A percentile compares a stretch with the other conserved stretches of the same genome.
phyloP scores from a whole-genome alignment of 371 early-diverging fungal species.

The Apophysomyces ossiformis region DNA sequence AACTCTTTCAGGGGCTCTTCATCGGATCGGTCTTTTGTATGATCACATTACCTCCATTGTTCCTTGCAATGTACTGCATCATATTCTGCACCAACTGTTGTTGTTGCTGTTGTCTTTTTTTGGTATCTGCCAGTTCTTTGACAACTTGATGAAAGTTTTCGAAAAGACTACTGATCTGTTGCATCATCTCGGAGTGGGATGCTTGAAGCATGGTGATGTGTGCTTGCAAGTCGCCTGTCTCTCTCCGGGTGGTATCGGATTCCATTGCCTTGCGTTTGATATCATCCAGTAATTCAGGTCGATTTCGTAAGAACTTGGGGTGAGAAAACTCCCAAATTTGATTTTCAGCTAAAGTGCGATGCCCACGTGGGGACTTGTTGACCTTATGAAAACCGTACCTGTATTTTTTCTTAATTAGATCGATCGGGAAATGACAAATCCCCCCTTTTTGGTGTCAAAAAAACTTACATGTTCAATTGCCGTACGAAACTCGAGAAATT shows the following conservation, averaged over 20 bases:
- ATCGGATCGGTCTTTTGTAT: background rate
- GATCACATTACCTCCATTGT: conserved; percentile 48
- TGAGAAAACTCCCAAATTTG: conserved; percentile 95
- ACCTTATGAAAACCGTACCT: conserved; percentile 92
- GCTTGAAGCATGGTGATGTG: conserved; percentile 79
- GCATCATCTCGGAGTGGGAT: conserved; percentile 76
- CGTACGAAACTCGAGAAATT: conserved; percentile 90
- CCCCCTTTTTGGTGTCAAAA: background rate
- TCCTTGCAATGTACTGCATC: conserved; percentile 58
- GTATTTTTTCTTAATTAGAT: background rate
- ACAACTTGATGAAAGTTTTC: conserved; percentile 71
- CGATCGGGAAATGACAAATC: background rate
- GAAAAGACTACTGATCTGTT: conserved; percentile 72
- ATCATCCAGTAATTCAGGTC: conserved; percentile 81
- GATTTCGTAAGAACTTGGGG: conserved; percentile 79
- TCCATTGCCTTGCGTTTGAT: conserved; percentile 90
- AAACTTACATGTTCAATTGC: conserved; percentile 83
- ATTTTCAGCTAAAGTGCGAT: conserved; percentile 81
- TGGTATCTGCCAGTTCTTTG: conserved; percentile 74
- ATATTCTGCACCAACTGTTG: conserved; percentile 63
- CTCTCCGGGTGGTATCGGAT: conserved; percentile 72
- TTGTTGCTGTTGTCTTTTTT: conserved; percentile 66
- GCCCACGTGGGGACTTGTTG: conserved; percentile 85
- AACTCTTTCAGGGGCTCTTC: conserved; percentile 1
- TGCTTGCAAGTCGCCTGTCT: conserved; percentile 72